Base-by-base conservation (phyloP, 192 early-diverging fungal genomes). In the Backusella tuberculispora region DNA sequence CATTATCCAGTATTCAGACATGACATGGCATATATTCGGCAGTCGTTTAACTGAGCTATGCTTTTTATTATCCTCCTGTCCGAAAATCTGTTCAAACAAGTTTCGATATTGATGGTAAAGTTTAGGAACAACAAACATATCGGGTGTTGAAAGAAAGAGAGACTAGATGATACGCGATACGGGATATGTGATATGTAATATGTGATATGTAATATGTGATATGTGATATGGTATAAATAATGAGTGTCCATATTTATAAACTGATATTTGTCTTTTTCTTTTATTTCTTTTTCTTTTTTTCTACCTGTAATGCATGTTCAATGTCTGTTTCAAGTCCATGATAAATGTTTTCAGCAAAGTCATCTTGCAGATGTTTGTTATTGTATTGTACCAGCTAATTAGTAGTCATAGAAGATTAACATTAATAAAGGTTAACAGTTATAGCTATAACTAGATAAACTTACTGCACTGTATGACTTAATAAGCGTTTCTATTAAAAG, bases 121-220 rank as follows among this genome's bases (percentile, higher is more conserved):
- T 40, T 83, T 82, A 41, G 88, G 88, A 71, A 85, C 82, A 13
- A 89, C 85, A 84, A 89, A 89, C 83, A 88, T 86, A 50, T 89
- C 88, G 9, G 88, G 88, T 6, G 81, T 84, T 0, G 88, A 85
- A 2, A 87, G 43, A 46, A 89, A 88, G 46, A 87, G 68, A 19
- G 85, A 83, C 86, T 89, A 66, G 19, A 75, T 15, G 13, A 9
- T 14, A 21, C 2, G 29, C 29, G 29, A 34, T 34, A 34, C 29
- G 2, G 29, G 29, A 34, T 34, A 34, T 1, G 29, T 0, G 29
- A 34, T 34, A 34, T 34, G 0, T 0, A 34, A 34, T 34, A 34
- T 34, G n/a, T 15, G 13, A 9, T 14, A 21, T 34, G 29, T 2
- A 2, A 34, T 34, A 34, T 2, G 2, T 0, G 29, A 34, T 34